These are phyloP conservation scores for Starmerella kuoi DNA, from an alignment of 805 yeast species.

Conservation along the genomic window DNA sequence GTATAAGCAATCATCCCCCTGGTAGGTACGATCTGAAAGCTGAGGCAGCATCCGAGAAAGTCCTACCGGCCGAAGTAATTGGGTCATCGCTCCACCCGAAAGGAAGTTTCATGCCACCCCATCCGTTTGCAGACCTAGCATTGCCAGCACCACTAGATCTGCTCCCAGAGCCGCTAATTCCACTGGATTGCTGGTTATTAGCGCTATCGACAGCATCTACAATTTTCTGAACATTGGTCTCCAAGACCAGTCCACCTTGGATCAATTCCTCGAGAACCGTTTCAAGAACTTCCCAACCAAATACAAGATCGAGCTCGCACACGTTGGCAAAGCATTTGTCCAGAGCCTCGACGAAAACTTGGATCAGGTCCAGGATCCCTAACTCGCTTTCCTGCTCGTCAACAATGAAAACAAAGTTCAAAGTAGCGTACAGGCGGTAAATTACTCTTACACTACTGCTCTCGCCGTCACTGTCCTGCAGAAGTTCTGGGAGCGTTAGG, in stretches of 20 bases:
- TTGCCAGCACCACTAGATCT: background rate
- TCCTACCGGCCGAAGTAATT: background rate
- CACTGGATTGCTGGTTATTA: constrained; percentile 22
- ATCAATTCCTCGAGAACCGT: constrained; percentile 76
- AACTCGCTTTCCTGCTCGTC: constrained; percentile 93
- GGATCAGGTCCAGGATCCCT: constrained; percentile 86
- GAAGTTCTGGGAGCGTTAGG: constrained; percentile 73
- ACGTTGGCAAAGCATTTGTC: constrained; percentile 90
- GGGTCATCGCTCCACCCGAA: constrained; percentile 1
- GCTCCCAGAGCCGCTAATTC: constrained; percentile 1
- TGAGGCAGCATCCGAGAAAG: background rate
- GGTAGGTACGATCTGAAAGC: constrained; percentile 1
- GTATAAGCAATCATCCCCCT: background rate
- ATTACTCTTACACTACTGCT: constrained; percentile 67
- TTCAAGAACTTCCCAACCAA: constrained; percentile 95
- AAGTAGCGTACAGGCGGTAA: constrained; percentile 86
- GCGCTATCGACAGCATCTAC: constrained; percentile 45
- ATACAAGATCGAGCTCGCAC: constrained; percentile 91
- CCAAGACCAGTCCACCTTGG: constrained; percentile 97
- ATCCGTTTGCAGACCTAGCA: background rate
- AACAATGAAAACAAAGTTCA: constrained; percentile 90
- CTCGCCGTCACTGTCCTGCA: constrained; percentile 43
- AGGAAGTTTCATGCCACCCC: background rate
- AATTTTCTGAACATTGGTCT: constrained; percentile 69
- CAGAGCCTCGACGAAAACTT: constrained; percentile 89